These are phyloP conservation scores for Teratosphaeria destructans DNA, from an alignment of 2,329 filamentous ascomycete genomes.

Conservation along the genomic window DNA sequence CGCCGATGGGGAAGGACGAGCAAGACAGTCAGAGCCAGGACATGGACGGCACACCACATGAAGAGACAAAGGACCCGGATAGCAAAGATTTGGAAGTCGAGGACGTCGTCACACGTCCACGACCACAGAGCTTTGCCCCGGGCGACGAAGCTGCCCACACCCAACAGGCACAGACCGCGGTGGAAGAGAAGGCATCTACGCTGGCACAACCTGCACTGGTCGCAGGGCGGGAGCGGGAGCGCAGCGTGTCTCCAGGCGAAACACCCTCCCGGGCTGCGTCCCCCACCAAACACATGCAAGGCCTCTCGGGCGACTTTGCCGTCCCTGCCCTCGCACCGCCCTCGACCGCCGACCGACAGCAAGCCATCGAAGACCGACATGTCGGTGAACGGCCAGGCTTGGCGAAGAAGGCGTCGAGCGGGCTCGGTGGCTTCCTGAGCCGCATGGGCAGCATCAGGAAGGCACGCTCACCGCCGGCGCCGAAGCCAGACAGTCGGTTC, in stretches of 20 bases:
- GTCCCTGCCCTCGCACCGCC: conserved; percentile 43
- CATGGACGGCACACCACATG: conserved; percentile 9
- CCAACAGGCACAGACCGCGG: background rate
- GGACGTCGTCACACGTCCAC: background rate
- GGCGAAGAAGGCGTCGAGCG: conserved; percentile 68
- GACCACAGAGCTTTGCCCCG: background rate
- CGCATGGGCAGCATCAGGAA: conserved; percentile 48
- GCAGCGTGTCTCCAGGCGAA: conserved; percentile 11
- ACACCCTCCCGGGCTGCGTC: background rate
- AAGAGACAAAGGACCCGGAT: conserved; percentile 1
- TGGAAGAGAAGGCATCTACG: background rate
- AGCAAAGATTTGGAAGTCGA: background rate
- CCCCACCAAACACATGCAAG: conserved; percentile 41
- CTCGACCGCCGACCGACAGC: conserved; percentile 22
- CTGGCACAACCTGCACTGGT: background rate
- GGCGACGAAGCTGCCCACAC: background rate
- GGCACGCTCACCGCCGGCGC: conserved; percentile 40
- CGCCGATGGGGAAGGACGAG: conserved; percentile 10
- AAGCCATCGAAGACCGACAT: conserved; percentile 13
- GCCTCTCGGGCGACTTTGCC: conserved; percentile 61
- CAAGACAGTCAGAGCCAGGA: background rate
- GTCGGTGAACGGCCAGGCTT: conserved; percentile 12
- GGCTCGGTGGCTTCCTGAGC: conserved; percentile 71
- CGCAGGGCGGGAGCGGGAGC: conserved; percentile 12
- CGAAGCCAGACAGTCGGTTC: conserved; percentile 11